Conservation (phyloP, 1,284 basidiomycete genomes). For the Cutaneotrichosporon dermatis region DNA sequence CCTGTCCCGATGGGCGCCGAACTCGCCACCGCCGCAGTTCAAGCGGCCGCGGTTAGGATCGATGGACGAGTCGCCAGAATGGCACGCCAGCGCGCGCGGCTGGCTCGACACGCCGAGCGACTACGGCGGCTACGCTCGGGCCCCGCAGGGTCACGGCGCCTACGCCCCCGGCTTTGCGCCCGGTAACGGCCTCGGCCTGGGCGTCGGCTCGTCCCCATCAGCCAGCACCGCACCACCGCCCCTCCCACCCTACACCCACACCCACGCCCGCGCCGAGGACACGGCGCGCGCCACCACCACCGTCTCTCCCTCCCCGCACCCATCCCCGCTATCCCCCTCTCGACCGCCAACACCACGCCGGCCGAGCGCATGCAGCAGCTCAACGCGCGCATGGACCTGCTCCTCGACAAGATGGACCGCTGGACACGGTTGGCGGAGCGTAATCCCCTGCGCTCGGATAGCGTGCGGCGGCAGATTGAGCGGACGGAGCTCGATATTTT, state of each 20-base stretch:
- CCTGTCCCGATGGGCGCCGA: not conserved
- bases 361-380: not conserved
- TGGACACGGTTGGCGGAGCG: not conserved
- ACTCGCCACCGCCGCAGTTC: not conserved
- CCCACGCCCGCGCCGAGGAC: too few relatives aligned
- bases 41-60: not conserved
- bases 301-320: not conserved
- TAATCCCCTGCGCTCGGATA: not conserved
- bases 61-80: not conserved
- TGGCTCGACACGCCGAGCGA: too few relatives aligned
- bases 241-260: too few relatives aligned
- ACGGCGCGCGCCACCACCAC: too few relatives aligned
- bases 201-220: too few relatives aligned
- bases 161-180: too few relatives aligned
- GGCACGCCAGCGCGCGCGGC: too few relatives aligned
- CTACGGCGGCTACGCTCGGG: too few relatives aligned
- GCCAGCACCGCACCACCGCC: too few relatives aligned
- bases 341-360: not conserved
- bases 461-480: not conserved
- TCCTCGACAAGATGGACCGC: not conserved
- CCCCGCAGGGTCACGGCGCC: too few relatives aligned
- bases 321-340: not conserved
- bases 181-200: too few relatives aligned
- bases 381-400: not conserved
- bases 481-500: conserved; percentile 3